Base-by-base conservation (phyloP, 2,329 filamentous ascomycete species). In the Cytospora mali region DNA sequence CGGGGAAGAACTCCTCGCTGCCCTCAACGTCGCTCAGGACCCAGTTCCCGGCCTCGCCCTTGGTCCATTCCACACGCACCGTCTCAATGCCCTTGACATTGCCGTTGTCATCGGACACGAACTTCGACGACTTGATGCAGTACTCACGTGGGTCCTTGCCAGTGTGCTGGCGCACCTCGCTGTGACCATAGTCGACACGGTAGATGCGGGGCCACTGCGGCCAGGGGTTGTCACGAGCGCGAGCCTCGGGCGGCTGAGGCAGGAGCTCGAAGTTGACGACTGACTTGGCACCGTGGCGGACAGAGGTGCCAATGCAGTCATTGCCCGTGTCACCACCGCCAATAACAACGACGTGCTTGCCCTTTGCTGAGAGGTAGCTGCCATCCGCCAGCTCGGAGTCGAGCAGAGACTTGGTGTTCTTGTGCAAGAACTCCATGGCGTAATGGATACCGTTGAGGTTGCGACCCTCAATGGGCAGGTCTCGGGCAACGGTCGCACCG, bases 21-120 rank as follows among this genome's bases (percentile, higher is more conserved):
- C 91, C 93, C 69, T 97, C 93, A 33, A 96, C 84, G 76, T 96
- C 94, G 85, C 97, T 97, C 93, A 98, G 97, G 78, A 97, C 94
- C 94, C 94, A 98, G 51, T 93, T 93, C 68, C 93, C 93, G 66
- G 86, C 88, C 29, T 91, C 84, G 59, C 88, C 92, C 83, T 93
- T 95, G 70, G 92, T 95, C 94, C 94, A 98, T 76, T 97, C 93
- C 50, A 98, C 93, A 60, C 94, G 92, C 64, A 95, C 87, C 50
- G 93, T 97, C 79, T 95, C 97, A 83, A 98, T 97, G 67, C 94
- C 94, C 82, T 93, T 96, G 73, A 98, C 92, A 68, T 89, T 89
- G 74, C 93, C 93, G 55, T 79, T 86, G 66, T 92, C 93, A 70
- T 97, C 92, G 68, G 93, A 92, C 65, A 96, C 92, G 70, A 98